phyloP scores from a whole-genome alignment of 129 eudicot genomes.

The Artemisia tridentata region DNA sequence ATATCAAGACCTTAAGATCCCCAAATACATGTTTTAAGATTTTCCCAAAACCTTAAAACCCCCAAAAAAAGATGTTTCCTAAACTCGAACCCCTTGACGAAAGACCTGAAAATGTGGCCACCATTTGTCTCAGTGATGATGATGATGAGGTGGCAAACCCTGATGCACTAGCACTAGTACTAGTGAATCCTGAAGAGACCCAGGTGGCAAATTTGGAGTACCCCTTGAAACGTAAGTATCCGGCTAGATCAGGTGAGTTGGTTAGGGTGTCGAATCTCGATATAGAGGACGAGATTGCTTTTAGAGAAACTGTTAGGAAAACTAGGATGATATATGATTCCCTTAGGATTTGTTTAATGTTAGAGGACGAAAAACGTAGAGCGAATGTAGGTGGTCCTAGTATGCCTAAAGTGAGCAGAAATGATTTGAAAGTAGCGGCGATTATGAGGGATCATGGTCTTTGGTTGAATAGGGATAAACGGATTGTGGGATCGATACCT shows the following conservation, averaged over 20 bases:
- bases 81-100: constrained; percentile 51
- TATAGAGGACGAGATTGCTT: constrained; percentile 40
- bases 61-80: constrained; percentile 43
- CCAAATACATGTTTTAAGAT: too few relatives aligned
- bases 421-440: constrained; percentile 47
- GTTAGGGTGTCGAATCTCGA: constrained; percentile 54
- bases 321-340: constrained; percentile 50
- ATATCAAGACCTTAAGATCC: background rate
- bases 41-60: background rate
- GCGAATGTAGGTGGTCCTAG: background rate
- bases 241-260: constrained; percentile 49
- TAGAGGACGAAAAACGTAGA: constrained; percentile 40
- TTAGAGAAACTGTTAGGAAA: constrained; percentile 37
- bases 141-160: constrained; percentile 13
- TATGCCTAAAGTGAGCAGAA: constrained; percentile 23
- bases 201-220: constrained; percentile 20
- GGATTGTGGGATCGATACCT: constrained; percentile 61
- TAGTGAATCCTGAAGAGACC: background rate
- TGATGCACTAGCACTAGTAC: constrained; percentile 39
- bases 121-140: background rate
- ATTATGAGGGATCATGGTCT: constrained; percentile 47
- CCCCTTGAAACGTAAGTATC: constrained; percentile 22
- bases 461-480: constrained; percentile 67
- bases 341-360: constrained; percentile 24
- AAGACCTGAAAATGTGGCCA: constrained; percentile 1